Conservation (phyloP, 2,329 filamentous ascomycete genomes). For the Verruconis gallopava region DNA sequence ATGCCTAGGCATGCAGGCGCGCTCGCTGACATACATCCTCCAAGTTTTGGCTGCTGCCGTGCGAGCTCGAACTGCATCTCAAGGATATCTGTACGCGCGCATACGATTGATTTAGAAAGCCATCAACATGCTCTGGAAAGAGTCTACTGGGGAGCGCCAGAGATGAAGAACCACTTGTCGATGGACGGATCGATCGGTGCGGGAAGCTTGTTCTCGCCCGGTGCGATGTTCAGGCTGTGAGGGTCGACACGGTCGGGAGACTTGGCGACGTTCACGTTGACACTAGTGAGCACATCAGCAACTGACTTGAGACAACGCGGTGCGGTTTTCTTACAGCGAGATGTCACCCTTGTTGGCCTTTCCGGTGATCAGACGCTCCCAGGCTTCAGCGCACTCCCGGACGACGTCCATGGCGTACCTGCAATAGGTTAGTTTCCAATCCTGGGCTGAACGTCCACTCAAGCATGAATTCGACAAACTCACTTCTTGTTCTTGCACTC, state of each 20-base stretch:
- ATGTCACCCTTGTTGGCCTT: conserved; percentile 68
- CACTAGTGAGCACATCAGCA: conserved; percentile 36
- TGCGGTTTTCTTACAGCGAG: conserved; percentile 53
- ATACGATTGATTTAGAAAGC: no score
- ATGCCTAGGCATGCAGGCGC: no score
- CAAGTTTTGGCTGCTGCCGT: no score
- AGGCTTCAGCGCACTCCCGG: conserved; percentile 90
- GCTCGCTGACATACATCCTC: no score
- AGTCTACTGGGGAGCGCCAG: conserved; percentile 55
- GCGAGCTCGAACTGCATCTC: no score
- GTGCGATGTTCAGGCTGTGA: conserved; percentile 61
- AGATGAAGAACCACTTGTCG: conserved; percentile 99
- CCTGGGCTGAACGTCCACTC: no score
- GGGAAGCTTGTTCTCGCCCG: conserved; percentile 65
- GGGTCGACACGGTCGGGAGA: conserved; percentile 60
- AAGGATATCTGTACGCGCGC: no score
- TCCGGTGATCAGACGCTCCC: conserved; percentile 90
- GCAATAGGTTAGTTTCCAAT: conserved; percentile 13
- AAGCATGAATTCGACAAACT: conserved; percentile 18
- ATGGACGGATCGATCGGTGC: conserved; percentile 91
- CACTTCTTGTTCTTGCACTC: conserved; percentile 99
- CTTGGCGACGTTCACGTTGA: conserved; percentile 65
- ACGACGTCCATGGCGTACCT: conserved; percentile 92
- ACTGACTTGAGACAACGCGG: not conserved
- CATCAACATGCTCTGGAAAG: no score